phyloP scores from a whole-genome alignment of 139 green algal genomes.

The Astrephomene gubernaculifera region DNA sequence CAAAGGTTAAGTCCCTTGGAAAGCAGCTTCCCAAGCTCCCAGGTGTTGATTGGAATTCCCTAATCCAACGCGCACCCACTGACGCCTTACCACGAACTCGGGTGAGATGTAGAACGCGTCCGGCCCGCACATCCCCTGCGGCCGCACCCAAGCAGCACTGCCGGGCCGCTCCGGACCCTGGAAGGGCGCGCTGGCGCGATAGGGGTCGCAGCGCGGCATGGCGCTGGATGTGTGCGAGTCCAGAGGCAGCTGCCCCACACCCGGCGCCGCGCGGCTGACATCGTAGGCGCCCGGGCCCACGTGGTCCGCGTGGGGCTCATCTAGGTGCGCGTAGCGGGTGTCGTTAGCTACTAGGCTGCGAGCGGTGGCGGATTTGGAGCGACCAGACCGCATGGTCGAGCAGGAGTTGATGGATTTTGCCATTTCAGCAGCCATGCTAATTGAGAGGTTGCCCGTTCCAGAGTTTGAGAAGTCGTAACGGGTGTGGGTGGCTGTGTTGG shows the following conservation, averaged over 20 bases:
- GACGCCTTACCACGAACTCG: neutral
- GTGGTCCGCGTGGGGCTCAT: conserved; percentile 13
- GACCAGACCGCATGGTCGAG: neutral
- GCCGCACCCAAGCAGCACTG: neutral
- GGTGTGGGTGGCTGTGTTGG: conserved; percentile 31
- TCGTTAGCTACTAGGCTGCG: conserved; percentile 18
- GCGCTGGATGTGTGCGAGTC: conserved; percentile 4
- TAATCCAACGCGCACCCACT: too few relatives aligned
- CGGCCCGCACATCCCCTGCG: neutral
- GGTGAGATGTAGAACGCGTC: conserved; percentile 18
- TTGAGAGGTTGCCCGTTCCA: neutral
- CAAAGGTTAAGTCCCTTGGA: too few relatives aligned
- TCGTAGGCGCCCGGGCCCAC: conserved; percentile 35
- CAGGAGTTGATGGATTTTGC: conserved; percentile 7
- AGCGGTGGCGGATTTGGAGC: neutral
- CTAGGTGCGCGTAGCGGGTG: conserved; percentile 16
- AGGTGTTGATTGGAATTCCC: too few relatives aligned
- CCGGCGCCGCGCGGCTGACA: neutral
- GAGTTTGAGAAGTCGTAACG: conserved; percentile 24
- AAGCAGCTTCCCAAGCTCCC: too few relatives aligned
- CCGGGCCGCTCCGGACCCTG: neutral
- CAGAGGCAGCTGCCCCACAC: neutral
- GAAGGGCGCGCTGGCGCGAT: conserved; percentile 16
- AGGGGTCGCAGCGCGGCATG: conserved; percentile 17
- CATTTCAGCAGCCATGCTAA: conserved; percentile 11